A percentile compares a stretch with the other conserved stretches of the same genome.
phyloP scores from a whole-genome alignment of 2,329 filamentous ascomycete genomes.

The Fusarium subtropicale region DNA sequence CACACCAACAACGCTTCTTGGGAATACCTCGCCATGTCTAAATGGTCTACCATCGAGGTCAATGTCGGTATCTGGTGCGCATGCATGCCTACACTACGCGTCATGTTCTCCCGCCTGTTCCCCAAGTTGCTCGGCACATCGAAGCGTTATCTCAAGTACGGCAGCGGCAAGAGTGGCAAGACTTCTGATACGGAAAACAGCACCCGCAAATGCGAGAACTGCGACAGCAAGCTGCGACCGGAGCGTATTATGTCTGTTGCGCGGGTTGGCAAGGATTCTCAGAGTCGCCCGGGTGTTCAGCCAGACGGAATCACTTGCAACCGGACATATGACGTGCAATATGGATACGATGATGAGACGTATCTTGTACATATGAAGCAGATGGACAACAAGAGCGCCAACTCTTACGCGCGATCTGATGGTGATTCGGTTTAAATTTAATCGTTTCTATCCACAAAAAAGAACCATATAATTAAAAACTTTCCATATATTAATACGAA shows the following conservation, averaged over 20 bases:
- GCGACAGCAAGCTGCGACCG: not conserved
- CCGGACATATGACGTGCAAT: not conserved
- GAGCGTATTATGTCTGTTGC: not conserved
- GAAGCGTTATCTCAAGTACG: not conserved
- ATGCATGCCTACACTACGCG: not conserved
- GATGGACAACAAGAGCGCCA: not conserved
- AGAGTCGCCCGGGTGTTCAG: too few species aligned
- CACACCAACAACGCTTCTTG: not conserved
- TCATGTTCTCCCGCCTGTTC: not conserved
- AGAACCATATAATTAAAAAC: not conserved
- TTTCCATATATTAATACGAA: not conserved
- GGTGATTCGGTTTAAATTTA: not conserved
- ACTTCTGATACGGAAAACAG: not conserved
- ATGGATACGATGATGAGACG: not conserved
- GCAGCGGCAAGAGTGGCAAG: not conserved
- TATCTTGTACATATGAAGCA: conserved; percentile 1
- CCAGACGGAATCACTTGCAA: not conserved
- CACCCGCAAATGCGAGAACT: not conserved
- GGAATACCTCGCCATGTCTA: conserved; percentile 1
- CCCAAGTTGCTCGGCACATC: not conserved
- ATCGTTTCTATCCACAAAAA: rapidly evolving
- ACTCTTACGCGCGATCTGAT: not conserved
- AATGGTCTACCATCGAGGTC: conserved; percentile 1
- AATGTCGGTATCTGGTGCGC: not conserved
- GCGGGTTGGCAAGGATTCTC: not conserved